Conservation (phyloP, 306 rosid species). For the Cucurbita maxima region DNA sequence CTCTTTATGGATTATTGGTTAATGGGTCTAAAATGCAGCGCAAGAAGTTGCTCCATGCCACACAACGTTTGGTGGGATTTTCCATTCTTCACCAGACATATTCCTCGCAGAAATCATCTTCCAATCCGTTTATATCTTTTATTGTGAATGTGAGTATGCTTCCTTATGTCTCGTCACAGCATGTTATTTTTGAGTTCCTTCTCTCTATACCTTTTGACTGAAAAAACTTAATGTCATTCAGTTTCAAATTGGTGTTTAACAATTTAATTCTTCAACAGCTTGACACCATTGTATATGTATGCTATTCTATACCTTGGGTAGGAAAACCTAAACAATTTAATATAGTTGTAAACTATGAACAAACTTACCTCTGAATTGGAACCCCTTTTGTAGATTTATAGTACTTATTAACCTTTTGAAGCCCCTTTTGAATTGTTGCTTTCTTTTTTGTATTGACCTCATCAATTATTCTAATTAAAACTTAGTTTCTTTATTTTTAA, state of each 20-base stretch:
- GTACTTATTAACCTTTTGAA: background rate
- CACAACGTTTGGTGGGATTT: conserved; percentile 61
- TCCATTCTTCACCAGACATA: conserved; percentile 56
- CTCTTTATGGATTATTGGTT: background rate
- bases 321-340: background rate
- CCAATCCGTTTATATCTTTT: conserved; percentile 61
- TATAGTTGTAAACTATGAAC: background rate
- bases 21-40: conserved; percentile 17
- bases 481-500: background rate
- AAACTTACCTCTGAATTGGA: background rate
- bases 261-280: background rate
- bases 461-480: background rate
- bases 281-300: background rate
- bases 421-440: too few relatives aligned
- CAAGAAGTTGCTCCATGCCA: conserved; percentile 26
- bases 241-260: background rate
- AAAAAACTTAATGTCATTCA: background rate
- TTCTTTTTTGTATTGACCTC: background rate
- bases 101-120: conserved; percentile 53
- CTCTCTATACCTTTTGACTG: background rate
- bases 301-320: background rate
- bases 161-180: background rate
- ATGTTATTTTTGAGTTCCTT: background rate
- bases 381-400: background rate
- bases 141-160: conserved; percentile 45